Evolutionary conservation across 192 early-diverging fungal genomes (phyloP).

Genomic region (Coemansia reversa): DNA sequence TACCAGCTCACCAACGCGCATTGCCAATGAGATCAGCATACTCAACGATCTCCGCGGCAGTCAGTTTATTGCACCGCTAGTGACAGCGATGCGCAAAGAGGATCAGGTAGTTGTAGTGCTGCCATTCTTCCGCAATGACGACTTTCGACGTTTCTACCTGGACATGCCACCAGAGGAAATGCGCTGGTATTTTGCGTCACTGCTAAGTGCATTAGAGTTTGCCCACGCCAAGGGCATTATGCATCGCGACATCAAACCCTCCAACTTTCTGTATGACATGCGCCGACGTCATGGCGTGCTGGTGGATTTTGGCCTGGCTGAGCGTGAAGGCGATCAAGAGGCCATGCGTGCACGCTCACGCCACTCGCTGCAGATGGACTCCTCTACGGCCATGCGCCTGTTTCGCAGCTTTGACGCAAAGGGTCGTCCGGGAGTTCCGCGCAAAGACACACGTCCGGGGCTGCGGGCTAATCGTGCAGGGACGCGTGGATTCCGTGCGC

Average conservation of each 20-base stretch:
- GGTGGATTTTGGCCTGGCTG: conserved; percentile 92
- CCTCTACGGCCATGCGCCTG: conserved; percentile 37
- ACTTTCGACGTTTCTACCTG: conserved; percentile 74
- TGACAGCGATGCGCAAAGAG: conserved; percentile 72
- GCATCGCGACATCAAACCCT: conserved; percentile 93
- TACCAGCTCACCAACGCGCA: conserved; percentile 75
- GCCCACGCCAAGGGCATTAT: conserved; percentile 73
- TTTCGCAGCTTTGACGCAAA: conserved; percentile 46
- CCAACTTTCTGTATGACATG: conserved; percentile 88
- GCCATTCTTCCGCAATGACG: conserved; percentile 81
- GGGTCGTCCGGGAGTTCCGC: conserved; percentile 46
- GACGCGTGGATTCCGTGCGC: conserved; percentile 90
- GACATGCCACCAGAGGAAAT: conserved; percentile 66
- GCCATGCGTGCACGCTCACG: conserved; percentile 28
- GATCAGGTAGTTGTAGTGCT: conserved; percentile 83
- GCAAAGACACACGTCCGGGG: conserved; percentile 57
- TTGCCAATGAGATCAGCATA: conserved; percentile 81
- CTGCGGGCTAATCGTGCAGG: conserved; percentile 83
- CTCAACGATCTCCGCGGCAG: conserved; percentile 69
- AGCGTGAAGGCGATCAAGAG: conserved; percentile 56
- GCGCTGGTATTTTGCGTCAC: conserved; percentile 68
- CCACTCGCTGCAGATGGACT: conserved; percentile 47
- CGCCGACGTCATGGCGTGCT: conserved; percentile 72
- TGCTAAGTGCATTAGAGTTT: conserved; percentile 70
- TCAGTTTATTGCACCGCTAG: conserved; percentile 71